Evolutionary conservation across 148 eudicot genomes (phyloP).

Genomic region (Dianthus caryophyllus): DNA sequence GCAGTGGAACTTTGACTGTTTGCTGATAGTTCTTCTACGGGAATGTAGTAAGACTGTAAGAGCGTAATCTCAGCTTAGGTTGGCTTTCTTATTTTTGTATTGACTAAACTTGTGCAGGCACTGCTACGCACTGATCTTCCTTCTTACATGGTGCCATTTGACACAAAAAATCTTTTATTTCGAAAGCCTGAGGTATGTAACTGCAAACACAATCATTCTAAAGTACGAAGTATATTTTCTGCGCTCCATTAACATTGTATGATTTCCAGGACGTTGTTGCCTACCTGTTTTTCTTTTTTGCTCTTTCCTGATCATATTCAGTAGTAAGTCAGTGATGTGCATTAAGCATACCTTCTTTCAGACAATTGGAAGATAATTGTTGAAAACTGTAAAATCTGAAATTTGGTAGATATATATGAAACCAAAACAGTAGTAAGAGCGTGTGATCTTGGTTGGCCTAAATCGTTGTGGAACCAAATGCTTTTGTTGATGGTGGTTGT

Average conservation of each 20-base stretch:
- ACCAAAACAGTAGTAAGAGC: no score
- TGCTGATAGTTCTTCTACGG: not conserved
- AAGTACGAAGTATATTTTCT: not conserved
- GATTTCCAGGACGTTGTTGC: no score
- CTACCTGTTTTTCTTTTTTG: not conserved
- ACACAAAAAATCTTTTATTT: conserved; percentile 53
- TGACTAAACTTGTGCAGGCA: conserved; percentile 50
- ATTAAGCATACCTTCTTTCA: no score
- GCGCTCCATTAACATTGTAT: no score
- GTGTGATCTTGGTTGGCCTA: not conserved
- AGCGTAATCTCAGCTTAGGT: not conserved
- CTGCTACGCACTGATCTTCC: conserved; percentile 92
- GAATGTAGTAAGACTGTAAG: not conserved
- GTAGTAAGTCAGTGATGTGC: no score
- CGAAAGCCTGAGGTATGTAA: conserved; percentile 73
- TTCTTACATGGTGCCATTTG: conserved; percentile 80
- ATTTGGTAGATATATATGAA: no score
- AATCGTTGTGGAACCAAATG: not conserved
- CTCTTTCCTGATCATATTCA: not conserved
- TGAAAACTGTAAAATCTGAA: no score
- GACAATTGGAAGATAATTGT: no score
- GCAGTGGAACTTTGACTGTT: not conserved
- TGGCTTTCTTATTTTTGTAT: not conserved
- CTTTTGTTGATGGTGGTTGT: not conserved
- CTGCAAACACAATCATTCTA: not conserved